Percentiles rank a stretch among this genome's conserved stretches.
Conservation (phyloP, 768 basidiomycete genomes). For the Suillus luteus region DNA sequence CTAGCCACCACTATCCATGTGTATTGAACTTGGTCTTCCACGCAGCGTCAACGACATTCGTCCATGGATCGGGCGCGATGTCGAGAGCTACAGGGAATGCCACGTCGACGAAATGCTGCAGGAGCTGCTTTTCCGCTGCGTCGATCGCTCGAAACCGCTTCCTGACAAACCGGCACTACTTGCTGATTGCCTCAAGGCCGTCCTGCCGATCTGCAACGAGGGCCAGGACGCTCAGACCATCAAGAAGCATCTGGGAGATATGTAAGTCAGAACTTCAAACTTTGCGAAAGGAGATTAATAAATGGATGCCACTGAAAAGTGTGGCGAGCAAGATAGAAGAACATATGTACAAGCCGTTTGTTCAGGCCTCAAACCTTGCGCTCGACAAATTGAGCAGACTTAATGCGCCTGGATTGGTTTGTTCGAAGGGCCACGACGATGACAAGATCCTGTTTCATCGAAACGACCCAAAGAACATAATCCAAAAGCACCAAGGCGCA, state of each 20-base stretch:
- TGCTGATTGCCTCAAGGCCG: background rate
- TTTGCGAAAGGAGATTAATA: background rate
- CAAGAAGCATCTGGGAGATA: background rate
- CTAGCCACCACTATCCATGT: too few species aligned
- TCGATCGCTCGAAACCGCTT: background rate
- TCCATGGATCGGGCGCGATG: background rate
- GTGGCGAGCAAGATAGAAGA: background rate
- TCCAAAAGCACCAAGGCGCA: background rate
- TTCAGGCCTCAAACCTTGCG: background rate
- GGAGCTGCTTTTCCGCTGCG: slow-evolving; percentile 5
- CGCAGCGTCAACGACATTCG: background rate
- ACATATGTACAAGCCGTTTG: background rate
- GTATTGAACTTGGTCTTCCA: too few species aligned
- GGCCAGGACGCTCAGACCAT: background rate
- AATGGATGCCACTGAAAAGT: background rate
- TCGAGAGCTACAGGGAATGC: background rate
- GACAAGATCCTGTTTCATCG: background rate
- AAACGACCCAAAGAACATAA: background rate
- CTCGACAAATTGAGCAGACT: background rate
- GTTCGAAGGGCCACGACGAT: background rate
- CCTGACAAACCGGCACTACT: slow-evolving; percentile 4
- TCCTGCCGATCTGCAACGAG: slow-evolving; percentile 4
- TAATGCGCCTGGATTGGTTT: background rate
- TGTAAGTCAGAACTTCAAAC: background rate
- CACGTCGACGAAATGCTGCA: background rate